Percentiles rank a stretch among this genome's conserved stretches.
Conservation (phyloP, 768 basidiomycete genomes). For the Mycena rosella region DNA sequence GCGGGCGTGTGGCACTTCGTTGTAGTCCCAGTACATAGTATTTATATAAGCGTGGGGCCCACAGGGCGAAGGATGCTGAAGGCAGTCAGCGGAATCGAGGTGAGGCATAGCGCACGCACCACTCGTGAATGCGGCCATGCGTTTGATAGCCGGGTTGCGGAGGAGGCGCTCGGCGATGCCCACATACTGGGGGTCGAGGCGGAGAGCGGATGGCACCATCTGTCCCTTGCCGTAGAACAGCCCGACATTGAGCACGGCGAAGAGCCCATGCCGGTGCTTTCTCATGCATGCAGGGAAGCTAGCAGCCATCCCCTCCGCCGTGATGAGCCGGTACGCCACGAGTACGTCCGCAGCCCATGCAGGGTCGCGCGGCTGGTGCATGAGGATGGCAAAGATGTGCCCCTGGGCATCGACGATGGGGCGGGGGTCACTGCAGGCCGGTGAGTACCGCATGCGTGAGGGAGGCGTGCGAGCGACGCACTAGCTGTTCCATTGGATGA, state of each 20-base stretch:
- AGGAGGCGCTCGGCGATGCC: neutral
- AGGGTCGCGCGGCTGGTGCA: neutral
- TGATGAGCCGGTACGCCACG: neutral
- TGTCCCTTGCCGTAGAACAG: neutral
- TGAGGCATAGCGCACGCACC: neutral
- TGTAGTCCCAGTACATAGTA: neutral
- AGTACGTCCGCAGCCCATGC: neutral
- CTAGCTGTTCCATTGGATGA: neutral
- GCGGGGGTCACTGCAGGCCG: neutral
- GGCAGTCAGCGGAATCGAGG: neutral
- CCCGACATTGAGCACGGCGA: neutral
- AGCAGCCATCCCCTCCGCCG: neutral
- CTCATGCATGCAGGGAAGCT: neutral
- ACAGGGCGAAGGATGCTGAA: neutral
- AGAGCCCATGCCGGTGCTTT: neutral
- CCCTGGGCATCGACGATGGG: neutral
- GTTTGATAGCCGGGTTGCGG: neutral
- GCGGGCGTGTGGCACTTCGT: neutral
- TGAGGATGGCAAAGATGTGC: neutral
- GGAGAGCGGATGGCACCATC: neutral
- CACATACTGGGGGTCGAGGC: neutral
- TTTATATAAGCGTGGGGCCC: neutral
- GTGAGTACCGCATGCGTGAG: neutral
- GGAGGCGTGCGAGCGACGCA: neutral
- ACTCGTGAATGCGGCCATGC: neutral